Evolutionary conservation across 2,329 filamentous ascomycete species (phyloP), one percentile per base, ranked within the genome.

Genomic region (Sordariomycetes sp.): DNA sequence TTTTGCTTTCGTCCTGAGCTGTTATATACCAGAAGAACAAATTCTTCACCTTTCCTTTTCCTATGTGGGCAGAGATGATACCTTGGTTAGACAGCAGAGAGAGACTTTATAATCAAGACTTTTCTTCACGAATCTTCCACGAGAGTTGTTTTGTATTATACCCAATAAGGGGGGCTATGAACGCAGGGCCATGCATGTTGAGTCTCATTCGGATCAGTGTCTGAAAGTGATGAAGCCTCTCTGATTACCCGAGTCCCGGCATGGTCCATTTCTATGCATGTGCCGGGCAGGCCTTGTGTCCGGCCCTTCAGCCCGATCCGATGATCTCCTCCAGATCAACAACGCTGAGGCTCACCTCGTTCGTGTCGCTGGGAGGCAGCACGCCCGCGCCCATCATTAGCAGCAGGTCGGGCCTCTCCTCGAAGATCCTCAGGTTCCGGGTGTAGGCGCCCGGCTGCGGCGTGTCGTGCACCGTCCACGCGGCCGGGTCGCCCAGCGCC

Each of bases 331-430:
- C 54, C 52, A 62, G 50, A 37, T 62, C 56, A 12, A 71, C 64
- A 37, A 75, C 67, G 48, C 71, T 74, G 43, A 72, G 59, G 16
- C 67, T 71, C 3, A 76, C 69, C 64, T 72, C 66, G 50, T 80
- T 79, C 37, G 72, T 73, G 37, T 69, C 77, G 50, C 70, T 76
- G 1, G 75, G 75, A 4, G 77, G 78, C 63, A 77, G 65, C n/a
- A 72, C 68, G 1, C 74, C 73, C 0, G 69, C 76, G 0, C 74
- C 74, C 59, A 74, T 74, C 52, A 80, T 77, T n/a, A 77, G 61
- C 10, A 71, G 40, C 43, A 66, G 61, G 59, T 69, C 67, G 1
- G 68, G 67, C 18, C 71, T 66, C 50, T 69, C 64, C 58, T 69
- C 65, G 52, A 74, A 67, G 28, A 73, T 66, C 43, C 70, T 58